Base-by-base conservation (phyloP, 2,329 filamentous ascomycete species). In the Aureobasidium vineae region DNA sequence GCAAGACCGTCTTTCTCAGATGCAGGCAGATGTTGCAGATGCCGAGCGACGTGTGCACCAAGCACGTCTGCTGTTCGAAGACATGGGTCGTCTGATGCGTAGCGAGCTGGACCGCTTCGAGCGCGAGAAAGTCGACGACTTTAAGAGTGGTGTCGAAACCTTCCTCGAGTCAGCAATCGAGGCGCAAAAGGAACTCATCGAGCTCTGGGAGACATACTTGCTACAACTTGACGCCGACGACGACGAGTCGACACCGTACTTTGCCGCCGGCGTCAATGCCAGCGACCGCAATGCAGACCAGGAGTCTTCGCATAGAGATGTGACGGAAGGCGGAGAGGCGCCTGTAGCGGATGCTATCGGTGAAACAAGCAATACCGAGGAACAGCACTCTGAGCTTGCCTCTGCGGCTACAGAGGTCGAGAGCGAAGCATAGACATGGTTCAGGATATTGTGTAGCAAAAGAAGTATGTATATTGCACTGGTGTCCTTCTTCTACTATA, bases 201-300 rank as follows among this genome's bases (percentile, higher is more conserved):
- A 99, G 79, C 89, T 98, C 69, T 99, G 95, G 95, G 95, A 99
- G 80, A 98, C 95, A 0, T 99, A 97, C 81, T 83, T 99, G 63
- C 89, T 98, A 84, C 95, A 97, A 77, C 83, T 99, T 50, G 95
- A 99, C 75, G 90, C 92, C 10, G 94, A 97, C 73, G 94, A 98
- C 68, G 92, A 96, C 3, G 59, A 40, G 33, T 38, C 43, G 7
- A 49, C 81, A 64, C 78, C 79, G 3, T 84, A 79, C 67, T 80
- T 77, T 68, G 75, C 47, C 56, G 57, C 64, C 13, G 47, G 75
- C 26, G 73, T 74, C n/a, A 67, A 73, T 26, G 67, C 72, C 5
- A 68, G 64, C 33, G 69, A 64, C 13, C 36, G 61, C 26, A n/a
- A n/a, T 19, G 19, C 65, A 40, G 65, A 59, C 41, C 83, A 84